Evolutionary conservation across 805 yeast genomes (phyloP).

Genomic region (Lipomyces mesembrius): DNA sequence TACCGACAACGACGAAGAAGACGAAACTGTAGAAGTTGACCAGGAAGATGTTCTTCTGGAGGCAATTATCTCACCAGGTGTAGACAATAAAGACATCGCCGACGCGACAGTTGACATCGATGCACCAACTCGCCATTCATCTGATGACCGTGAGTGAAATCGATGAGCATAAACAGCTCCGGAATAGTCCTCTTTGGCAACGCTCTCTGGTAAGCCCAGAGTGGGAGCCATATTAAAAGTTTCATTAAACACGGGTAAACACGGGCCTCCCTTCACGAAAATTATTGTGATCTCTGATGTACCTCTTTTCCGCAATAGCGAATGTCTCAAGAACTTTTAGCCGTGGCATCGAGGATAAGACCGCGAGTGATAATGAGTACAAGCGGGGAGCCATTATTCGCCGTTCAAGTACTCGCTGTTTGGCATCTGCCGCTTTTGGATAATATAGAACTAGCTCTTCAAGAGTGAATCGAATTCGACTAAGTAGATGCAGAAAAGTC

Average conservation of each 20-base stretch:
- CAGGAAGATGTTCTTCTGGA: not conserved
- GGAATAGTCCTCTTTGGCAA: not conserved
- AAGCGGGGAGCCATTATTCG: not conserved
- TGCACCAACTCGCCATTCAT: not conserved
- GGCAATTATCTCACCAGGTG: not conserved
- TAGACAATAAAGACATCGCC: not conserved
- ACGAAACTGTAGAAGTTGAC: not conserved
- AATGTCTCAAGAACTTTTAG: not conserved
- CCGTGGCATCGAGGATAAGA: slow-evolving; percentile 4
- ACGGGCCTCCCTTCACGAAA: not conserved
- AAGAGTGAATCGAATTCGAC: not conserved
- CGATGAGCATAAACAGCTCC: slow-evolving; percentile 6
- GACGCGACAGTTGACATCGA: not conserved
- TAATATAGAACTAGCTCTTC: not conserved
- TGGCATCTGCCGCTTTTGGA: slow-evolving; percentile 1
- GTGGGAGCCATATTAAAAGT: not conserved
- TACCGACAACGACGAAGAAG: not conserved
- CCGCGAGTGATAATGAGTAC: not conserved
- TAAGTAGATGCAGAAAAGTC: not conserved
- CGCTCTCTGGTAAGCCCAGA: slow-evolving; percentile 5
- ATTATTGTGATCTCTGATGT: not conserved
- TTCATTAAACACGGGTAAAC: not conserved
- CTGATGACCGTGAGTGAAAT: slow-evolving; percentile 2
- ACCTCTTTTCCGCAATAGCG: not conserved
- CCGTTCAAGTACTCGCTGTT: not conserved